Base-by-base conservation (phyloP, 2,329 filamentous ascomycete genomes). In the Bipolaris oryzae region DNA sequence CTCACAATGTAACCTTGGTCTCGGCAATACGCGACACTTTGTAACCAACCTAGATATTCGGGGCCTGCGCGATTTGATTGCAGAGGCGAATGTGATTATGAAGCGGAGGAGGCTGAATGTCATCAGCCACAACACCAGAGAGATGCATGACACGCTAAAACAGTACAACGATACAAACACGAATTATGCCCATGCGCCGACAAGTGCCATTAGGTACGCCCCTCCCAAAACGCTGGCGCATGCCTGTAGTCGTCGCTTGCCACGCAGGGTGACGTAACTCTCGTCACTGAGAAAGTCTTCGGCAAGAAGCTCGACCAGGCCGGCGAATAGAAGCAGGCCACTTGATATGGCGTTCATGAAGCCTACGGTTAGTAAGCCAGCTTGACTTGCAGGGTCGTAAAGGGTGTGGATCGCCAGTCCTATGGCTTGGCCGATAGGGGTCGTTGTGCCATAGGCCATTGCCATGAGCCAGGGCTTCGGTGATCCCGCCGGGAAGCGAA, bases 401-500 rank as follows among this genome's bases (percentile, higher is more conserved):
- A 82, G 67, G n/a, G 74, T 77, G 60, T 82, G 80, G n/a, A 82
- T 78, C 0, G 74, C 74, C 3, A 83, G 67, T 1, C 81, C 81
- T 41, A 82, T 79, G 3, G 80, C 80, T 57, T 83, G 81, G 3
- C 81, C 81, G 7, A 82, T 72, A 1, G 81, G 81, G 3, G 81
- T 82, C 1, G 81, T 82, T n/a, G 85, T 82, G 34, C 85, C 85
- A 64, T 87, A 88, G 11, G 85, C 84, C 21, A 87, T 73, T 9
- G 82, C 82, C 85, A 88, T 88, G 15, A 87, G 74, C 85, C 85
- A 96, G 0, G 95, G 94, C 45, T 90, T 89, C 1, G 85, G 78
- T 0, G 90, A 94, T 2, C 84, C 83, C 18, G 84, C 83, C 0
- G 90, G 85, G 69, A 97, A 96, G 53, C 74, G 75, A 5, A 90